Base-by-base conservation (phyloP, 495 filamentous ascomycete species). In the Clavariopsis aquatica region DNA sequence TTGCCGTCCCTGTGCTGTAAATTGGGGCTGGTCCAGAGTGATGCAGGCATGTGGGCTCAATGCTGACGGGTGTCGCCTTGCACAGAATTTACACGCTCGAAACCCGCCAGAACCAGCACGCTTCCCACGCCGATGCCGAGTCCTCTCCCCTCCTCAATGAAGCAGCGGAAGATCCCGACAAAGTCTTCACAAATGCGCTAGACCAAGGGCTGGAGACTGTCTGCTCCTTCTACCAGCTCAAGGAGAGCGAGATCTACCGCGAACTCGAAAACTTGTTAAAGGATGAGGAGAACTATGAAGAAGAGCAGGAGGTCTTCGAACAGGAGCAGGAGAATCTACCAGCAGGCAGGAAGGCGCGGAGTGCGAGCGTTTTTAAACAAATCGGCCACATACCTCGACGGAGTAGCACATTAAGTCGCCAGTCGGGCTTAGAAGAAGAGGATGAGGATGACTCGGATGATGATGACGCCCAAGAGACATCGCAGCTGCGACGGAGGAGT, bases 181-280 rank as follows among this genome's bases (percentile, higher is more conserved):
- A 80, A 17, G 78, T 91, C 60, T 98, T 97, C 70, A 80, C 79
- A 52, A 85, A 86, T 57, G 87, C 91, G 28, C 82, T 98, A 9
- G 94, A 98, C 75, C 80, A 86, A 1, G 94, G 98, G 73, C 77
- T 98, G 57, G 92, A 97, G 74, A 98, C 96, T 79, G 89, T 98
- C 57, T 89, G 85, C 72, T 88, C 87, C 1, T 98, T 98, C 76
- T 98, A 91, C 76, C 83, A 84, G 60, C 76, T 89, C 52, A 98
- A 98, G 73, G 91, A 98, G 76, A 76, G 81, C 10, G 92, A 96
- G 71, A 85, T 98, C 51, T 85, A 88, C 56, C 84, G 87, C 46
- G 91, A 94, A 66, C 87, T 93, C 2, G 85, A 88, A n/a, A 80
- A 87, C 23, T 77, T 96, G 8, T 72, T 92, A 60, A 83, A 79